Percentiles rank a stretch among this genome's conserved stretches.
These are phyloP conservation scores for Inonotus hispidus DNA, from an alignment of 1,284 basidiomycete species.

Conservation along the genomic window DNA sequence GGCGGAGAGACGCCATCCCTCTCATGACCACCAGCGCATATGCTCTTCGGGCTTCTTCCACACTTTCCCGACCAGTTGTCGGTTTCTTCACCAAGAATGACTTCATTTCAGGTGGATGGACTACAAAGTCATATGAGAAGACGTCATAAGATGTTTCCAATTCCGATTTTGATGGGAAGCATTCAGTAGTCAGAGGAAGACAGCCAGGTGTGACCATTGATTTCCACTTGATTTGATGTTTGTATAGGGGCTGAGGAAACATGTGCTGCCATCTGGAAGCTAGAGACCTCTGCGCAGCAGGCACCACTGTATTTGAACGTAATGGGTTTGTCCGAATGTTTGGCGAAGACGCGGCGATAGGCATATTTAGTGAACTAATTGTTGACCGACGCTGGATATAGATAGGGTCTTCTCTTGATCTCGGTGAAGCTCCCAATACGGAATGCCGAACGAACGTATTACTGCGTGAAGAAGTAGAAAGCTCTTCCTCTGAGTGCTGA, in stretches of 20 bases:
- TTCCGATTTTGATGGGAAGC: constrained; percentile 74
- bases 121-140: constrained; percentile 75
- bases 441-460: constrained; percentile 14
- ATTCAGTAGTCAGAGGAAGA: constrained; percentile 90
- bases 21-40: constrained; percentile 86
- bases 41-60: constrained; percentile 56
- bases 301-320: constrained; percentile 47
- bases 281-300: constrained; percentile 62
- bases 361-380: constrained; percentile 12
- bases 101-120: constrained; percentile 71
- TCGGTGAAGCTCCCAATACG: constrained; percentile 12
- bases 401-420: constrained; percentile 16
- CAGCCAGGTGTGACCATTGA: constrained; percentile 81
- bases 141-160: constrained; percentile 72
- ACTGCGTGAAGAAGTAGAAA: constrained; percentile 12
- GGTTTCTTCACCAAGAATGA: constrained; percentile 77
- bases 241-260: constrained; percentile 70
- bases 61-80: constrained; percentile 33
- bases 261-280: constrained; percentile 87
- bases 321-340: constrained; percentile 58
- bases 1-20: constrained; percentile 88
- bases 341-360: constrained; percentile 44
- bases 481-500: constrained; percentile 16
- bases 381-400: constrained; percentile 12
- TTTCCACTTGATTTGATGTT: constrained; percentile 92